A percentile compares a stretch with the other conserved stretches of the same genome.
Conservation (phyloP, 257 asterid genomes). For the Striga asiatica region DNA sequence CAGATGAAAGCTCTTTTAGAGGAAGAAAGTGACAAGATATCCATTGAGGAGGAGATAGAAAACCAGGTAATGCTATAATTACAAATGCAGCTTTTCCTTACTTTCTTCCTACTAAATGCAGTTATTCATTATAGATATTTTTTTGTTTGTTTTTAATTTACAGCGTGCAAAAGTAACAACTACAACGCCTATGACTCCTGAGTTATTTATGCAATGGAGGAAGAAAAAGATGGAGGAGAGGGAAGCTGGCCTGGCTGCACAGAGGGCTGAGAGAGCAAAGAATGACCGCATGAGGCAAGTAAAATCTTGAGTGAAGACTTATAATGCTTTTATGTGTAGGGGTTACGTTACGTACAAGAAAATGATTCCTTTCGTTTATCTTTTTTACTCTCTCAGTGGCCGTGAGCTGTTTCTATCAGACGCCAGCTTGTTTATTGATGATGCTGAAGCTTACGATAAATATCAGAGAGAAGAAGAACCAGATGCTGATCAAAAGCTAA, state of each 20-base stretch:
- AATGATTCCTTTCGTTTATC: conserved; percentile 2
- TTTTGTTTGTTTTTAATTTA: too few species aligned
- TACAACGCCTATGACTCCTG: conserved; percentile 80
- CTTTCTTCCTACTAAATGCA: too few species aligned
- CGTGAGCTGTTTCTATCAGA: conserved; percentile 84
- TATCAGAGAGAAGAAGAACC: conserved; percentile 54
- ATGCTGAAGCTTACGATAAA: conserved; percentile 66
- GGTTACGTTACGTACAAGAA: conserved; percentile 10
- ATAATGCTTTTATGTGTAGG: not conserved
- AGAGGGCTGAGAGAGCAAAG: conserved; percentile 91
- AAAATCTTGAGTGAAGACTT: not conserved
- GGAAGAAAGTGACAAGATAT: conserved; percentile 62
- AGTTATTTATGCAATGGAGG: conserved; percentile 78
- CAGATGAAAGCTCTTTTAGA: conserved; percentile 96
- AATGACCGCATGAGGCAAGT: conserved; percentile 92
- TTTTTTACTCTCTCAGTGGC: conserved; percentile 43
- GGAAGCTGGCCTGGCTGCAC: conserved; percentile 77
- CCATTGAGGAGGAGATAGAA: conserved; percentile 95
- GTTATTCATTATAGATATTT: too few species aligned
- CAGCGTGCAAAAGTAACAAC: conserved; percentile 74
- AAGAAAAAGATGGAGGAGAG: conserved; percentile 70
- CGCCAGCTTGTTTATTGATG: conserved; percentile 75
- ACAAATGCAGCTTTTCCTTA: too few species aligned
- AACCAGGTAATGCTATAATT: conserved; percentile 55
- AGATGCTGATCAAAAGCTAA: conserved; percentile 37